These are phyloP conservation scores for Cucurbita pepo DNA, from an alignment of 306 rosid species.

Conservation along the genomic window DNA sequence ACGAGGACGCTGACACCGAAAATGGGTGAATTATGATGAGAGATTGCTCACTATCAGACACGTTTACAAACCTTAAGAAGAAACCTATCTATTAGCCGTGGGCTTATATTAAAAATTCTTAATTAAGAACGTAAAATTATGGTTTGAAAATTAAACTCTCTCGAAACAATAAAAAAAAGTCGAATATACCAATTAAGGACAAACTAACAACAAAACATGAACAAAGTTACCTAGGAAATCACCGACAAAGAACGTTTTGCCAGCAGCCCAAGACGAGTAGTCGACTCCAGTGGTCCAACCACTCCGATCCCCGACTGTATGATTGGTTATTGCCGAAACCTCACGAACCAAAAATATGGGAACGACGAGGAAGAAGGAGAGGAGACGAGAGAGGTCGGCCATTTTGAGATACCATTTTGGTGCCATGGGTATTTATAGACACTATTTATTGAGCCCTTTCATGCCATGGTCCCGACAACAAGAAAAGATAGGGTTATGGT, in stretches of 20 bases:
- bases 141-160: too few species aligned
- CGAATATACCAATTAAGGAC: too few species aligned
- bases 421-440: background rate
- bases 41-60: too few species aligned
- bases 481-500: background rate
- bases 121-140: too few species aligned
- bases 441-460: background rate
- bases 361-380: background rate
- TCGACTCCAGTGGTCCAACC: background rate
- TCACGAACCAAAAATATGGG: background rate
- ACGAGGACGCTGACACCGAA: rapidly evolving
- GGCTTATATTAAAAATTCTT: too few species aligned
- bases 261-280: background rate
- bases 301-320: background rate
- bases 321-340: background rate
- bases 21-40: too few species aligned
- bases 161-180: too few species aligned
- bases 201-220: too few species aligned
- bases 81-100: too few species aligned
- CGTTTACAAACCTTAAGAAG: too few species aligned
- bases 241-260: background rate
- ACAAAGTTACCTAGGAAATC: background rate
- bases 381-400: background rate
- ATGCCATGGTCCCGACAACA: background rate
- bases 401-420: background rate